Conservation (phyloP, 495 filamentous ascomycete genomes). For the Xylaria flabelliformis region DNA sequence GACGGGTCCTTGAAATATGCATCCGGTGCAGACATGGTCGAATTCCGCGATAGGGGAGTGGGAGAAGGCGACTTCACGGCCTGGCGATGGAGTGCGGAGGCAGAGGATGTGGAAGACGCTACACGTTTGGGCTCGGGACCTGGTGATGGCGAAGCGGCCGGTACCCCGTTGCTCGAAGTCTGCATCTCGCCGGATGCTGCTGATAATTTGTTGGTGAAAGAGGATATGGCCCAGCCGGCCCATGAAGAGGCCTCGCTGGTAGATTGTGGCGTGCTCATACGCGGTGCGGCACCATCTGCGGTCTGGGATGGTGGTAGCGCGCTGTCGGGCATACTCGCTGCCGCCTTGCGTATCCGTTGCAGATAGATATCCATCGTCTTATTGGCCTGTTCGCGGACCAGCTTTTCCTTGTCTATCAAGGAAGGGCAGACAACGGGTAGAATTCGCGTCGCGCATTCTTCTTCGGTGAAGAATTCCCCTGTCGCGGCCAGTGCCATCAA, state of each 20-base stretch:
- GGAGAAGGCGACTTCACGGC: slow-evolving; percentile 55
- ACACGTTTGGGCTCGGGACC: slow-evolving; percentile 31
- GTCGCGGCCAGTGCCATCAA: slow-evolving; percentile 86
- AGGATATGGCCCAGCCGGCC: slow-evolving; percentile 98
- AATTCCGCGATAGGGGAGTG: slow-evolving; percentile 49
- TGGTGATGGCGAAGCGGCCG: slow-evolving; percentile 27
- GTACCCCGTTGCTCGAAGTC: slow-evolving; percentile 33
- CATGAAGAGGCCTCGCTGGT: slow-evolving; percentile 66
- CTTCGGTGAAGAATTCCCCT: slow-evolving; percentile 82
- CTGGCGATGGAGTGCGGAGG: slow-evolving; percentile 61
- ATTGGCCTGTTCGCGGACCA: slow-evolving; percentile 87
- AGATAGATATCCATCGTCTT: slow-evolving; percentile 93
- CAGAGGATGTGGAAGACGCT: slow-evolving; percentile 51
- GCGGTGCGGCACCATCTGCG: slow-evolving; percentile 58
- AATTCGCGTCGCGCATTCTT: slow-evolving; percentile 85
- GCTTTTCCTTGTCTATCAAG: slow-evolving; percentile 86
- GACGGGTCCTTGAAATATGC: slow-evolving; percentile 53
- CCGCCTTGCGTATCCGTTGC: slow-evolving; percentile 79
- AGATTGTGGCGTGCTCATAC: slow-evolving; percentile 76
- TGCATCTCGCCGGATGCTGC: slow-evolving; percentile 86
- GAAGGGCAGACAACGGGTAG: slow-evolving; percentile 82
- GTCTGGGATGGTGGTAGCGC: slow-evolving; percentile 58
- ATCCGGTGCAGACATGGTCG: slow-evolving; percentile 51
- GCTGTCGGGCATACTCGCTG: slow-evolving; percentile 79
- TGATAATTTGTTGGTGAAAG: slow-evolving; percentile 94